These are phyloP conservation scores for Exophiala mesophila DNA, from an alignment of 2,329 filamentous ascomycete genomes.

Conservation along the genomic window DNA sequence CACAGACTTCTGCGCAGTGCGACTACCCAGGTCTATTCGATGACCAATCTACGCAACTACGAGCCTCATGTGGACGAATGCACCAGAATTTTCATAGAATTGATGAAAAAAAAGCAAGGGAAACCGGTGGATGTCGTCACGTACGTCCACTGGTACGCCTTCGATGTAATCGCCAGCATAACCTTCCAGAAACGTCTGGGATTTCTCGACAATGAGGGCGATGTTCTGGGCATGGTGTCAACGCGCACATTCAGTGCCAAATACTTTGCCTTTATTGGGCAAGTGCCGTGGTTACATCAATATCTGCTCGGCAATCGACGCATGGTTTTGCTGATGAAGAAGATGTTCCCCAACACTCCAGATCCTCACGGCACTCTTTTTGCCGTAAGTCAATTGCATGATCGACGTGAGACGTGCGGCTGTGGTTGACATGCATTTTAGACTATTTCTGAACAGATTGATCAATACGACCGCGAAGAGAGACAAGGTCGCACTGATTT, in stretches of 20 bases:
- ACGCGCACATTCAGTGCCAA: neutral
- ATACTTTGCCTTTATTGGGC: neutral
- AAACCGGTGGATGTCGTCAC: constrained; percentile 29
- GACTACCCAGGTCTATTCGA: constrained; percentile 43
- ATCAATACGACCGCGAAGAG: constrained; percentile 6
- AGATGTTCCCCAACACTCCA: neutral
- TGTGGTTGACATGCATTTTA: neutral
- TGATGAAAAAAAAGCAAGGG: constrained; percentile 5
- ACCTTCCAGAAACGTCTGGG: constrained; percentile 32
- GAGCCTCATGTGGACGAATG: constrained; percentile 43
- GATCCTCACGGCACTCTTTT: constrained; percentile 1
- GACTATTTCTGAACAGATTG: constrained; percentile 6
- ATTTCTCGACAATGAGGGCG: constrained; percentile 28
- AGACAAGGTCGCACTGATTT: constrained; percentile 9
- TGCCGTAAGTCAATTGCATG: neutral
- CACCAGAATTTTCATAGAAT: constrained; percentile 6
- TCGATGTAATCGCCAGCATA: constrained; percentile 31
- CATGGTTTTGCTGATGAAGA: neutral
- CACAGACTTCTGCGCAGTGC: constrained; percentile 28
- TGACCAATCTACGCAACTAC: constrained; percentile 45
- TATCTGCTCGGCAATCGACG: constrained; percentile 1
- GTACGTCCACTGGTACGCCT: constrained; percentile 38
- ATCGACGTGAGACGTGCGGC: too few species aligned
- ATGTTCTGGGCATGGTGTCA: constrained; percentile 28
- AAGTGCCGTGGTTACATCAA: constrained; percentile 2